Base-by-base conservation (phyloP, 192 early-diverging fungal species). In the Podila verticillata region DNA sequence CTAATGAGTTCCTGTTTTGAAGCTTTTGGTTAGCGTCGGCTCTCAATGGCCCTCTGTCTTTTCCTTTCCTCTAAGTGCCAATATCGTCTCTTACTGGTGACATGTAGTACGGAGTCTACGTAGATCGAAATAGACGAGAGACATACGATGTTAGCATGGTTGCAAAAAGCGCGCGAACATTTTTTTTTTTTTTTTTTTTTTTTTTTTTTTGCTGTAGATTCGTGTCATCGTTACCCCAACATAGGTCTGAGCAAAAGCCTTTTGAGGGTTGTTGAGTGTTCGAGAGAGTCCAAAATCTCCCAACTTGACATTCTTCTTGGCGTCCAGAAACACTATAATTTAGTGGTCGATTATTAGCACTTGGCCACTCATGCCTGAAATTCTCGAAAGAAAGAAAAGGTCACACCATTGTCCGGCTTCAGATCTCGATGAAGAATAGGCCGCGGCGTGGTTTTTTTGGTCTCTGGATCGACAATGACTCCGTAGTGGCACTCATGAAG, bases 201-300 rank as follows among this genome's bases (percentile, higher is more conserved):
- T n/a, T n/a, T n/a, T n/a, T n/a, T n/a, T n/a, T 60, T 15, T 20
- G 3, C 36, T 30, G 24, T 12, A 29, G 32, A 32, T 10, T 7
- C 3, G 22, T 1, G 22, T 51, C n/a, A 19, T 22, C 6, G 24
- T 57, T 75, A 91, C 88, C 30, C 92, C 93, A 39, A 93, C 93
- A 83, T 90, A 93, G 0, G 93, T 94, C 61, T 89, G 84, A 22
- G 93, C 93, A 82, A 93, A 91, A 19, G 90, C 89, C 24, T 74
- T 71, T 39, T 89, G 89, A 29, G 85, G 83, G 31, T 88, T 72
- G 10, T 68, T 83, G 28, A 94, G 89, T n/a, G 88, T 79, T 54
- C 89, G 82, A 15, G 90, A 91, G 0, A 94, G 74, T 20, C 93
- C 93, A 87, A 94, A 94, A 70, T 94, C 93, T 1, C 93, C 93